These are phyloP conservation scores for Diaporthe sp. DNA, from an alignment of 2,329 filamentous ascomycete genomes.

Conservation along the genomic window DNA sequence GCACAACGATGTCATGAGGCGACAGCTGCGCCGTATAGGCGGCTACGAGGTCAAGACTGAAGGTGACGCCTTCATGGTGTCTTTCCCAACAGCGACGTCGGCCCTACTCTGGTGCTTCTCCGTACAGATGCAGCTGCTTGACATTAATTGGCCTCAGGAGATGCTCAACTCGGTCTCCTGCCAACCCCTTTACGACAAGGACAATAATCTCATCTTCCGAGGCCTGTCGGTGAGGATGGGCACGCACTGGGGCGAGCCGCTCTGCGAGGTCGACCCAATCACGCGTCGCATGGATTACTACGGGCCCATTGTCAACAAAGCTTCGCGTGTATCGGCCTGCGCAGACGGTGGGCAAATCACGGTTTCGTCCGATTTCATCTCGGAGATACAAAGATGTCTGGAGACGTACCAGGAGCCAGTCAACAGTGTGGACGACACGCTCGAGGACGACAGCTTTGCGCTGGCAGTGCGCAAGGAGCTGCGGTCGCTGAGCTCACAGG, in stretches of 20 bases:
- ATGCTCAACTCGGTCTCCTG: constrained; percentile 89
- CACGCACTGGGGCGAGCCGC: constrained; percentile 93
- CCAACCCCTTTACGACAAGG: constrained; percentile 84
- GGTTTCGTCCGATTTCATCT: constrained; percentile 96
- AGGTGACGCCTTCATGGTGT: constrained; percentile 99
- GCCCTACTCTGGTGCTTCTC: constrained; percentile 97
- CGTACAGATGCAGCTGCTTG: constrained; percentile 87
- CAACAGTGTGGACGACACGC: constrained; percentile 78
- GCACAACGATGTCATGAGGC: constrained; percentile 96
- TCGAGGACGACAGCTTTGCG: constrained; percentile 81
- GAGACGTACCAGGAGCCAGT: constrained; percentile 92
- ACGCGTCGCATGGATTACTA: constrained; percentile 99
- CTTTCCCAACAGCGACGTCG: constrained; percentile 95
- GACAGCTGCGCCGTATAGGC: constrained; percentile 91
- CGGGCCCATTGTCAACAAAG: constrained; percentile 98
- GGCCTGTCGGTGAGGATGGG: constrained; percentile 97
- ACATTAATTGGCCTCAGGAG: constrained; percentile 93
- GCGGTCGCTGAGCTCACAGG: constrained; percentile 86
- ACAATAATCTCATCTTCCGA: constrained; percentile 91
- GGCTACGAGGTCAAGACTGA: constrained; percentile 99
- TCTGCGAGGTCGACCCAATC: constrained; percentile 95
- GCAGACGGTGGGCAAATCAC: constrained; percentile 98
- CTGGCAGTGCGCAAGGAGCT: constrained; percentile 88
- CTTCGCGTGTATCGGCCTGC: constrained; percentile 91
- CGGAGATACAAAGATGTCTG: constrained; percentile 91